These are phyloP conservation scores for Arthrobotrys pseudoclavata DNA, from an alignment of 2,329 filamentous ascomycete species.

Conservation along the genomic window DNA sequence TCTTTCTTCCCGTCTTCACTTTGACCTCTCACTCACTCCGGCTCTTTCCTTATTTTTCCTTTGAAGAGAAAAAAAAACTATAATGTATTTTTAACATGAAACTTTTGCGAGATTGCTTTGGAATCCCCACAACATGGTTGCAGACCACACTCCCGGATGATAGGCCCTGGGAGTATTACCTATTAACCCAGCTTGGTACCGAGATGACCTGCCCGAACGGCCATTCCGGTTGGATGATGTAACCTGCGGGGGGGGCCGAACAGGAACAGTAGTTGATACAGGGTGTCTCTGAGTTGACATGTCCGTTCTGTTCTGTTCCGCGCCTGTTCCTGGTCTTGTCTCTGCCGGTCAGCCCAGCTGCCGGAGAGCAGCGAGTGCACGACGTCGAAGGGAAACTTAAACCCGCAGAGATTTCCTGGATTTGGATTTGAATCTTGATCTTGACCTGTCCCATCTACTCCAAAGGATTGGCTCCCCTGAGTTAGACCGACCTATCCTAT, in stretches of 20 bases:
- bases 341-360: no score
- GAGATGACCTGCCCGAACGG: slow-evolving; percentile 39
- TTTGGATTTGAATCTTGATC: slow-evolving; percentile 4
- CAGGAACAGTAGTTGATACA: neutral
- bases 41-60: slow-evolving; percentile 12
- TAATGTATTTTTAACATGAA: slow-evolving; percentile 25
- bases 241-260: slow-evolving; percentile 19
- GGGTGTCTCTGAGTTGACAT: slow-evolving; percentile 25
- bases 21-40: neutral
- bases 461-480: neutral
- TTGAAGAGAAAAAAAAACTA: neutral
- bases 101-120: slow-evolving; percentile 19
- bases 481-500: neutral
- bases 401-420: slow-evolving; percentile 38
- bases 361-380: neutral
- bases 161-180: neutral
- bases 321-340: no score
- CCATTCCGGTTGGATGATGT: slow-evolving; percentile 40
- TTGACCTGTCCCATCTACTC: slow-evolving; percentile 6
- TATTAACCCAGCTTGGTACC: neutral
- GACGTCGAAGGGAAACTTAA: slow-evolving; percentile 18
- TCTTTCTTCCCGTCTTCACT: neutral
- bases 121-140: neutral
- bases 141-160: slow-evolving; percentile 1
- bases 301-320: neutral